Base-by-base conservation (phyloP, 164 flowering plant genomes). In the Cinnamomum chago region DNA sequence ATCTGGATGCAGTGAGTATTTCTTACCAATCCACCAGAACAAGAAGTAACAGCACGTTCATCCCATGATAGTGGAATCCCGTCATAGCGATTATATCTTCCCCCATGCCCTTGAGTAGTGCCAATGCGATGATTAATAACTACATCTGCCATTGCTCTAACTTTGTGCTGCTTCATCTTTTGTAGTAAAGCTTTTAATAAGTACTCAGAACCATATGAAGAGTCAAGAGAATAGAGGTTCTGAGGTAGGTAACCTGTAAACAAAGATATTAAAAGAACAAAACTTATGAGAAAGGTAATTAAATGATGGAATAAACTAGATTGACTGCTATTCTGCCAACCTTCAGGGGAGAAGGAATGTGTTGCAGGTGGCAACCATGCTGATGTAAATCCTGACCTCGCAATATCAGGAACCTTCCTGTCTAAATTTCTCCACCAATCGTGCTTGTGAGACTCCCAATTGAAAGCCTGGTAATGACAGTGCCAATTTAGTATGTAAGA, bases 121-220 rank as follows among this genome's bases (percentile, higher is more conserved):
- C 98, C 98, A 82, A 85, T 76, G 65, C 98, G 96, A 84, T 92
- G 98, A 82, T 92, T 94, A 80, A 92, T 89, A 77, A 94, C 97
- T 72, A 92, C 88, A 83, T 94, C 98, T 72, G 97, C 97, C 96
- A 94, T 94, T 73, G 97, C 80, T 83, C 98, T 84, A 75, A 94
- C 90, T 72, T 86, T 88, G 78, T 83, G 71, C 76, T 84, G 88
- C 82, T 84, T 89, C 96, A 94, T 82, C 76, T 88, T 88, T 33
- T 84, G 79, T 33, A 94, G 90, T 73, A 94, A 82, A 75, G 86
- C 82, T 85, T 85, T 94, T 62, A 92, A 77, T 68, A 71, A 82
- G 28, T 85, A 80, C 87, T 92, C 94, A 35, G 97, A 91, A 23
- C 98, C 98, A 84, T 94, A 92, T 30, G 86, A 68, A 68, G 93